Base-by-base conservation (phyloP, 2,329 filamentous ascomycete species). In the Penicillium hesseltinei region DNA sequence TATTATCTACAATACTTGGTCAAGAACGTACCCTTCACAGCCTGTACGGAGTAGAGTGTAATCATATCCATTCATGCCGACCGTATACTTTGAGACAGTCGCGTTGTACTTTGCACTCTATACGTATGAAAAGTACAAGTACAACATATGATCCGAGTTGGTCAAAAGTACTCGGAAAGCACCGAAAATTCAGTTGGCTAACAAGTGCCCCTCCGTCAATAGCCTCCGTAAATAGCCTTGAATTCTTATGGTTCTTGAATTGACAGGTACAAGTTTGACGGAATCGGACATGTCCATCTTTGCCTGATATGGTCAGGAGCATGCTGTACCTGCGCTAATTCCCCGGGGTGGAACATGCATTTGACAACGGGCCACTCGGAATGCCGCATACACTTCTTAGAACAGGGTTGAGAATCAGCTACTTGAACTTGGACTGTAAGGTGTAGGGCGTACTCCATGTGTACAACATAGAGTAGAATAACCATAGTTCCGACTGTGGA, bases 321-420 rank as follows among this genome's bases (percentile, higher is more conserved):
- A 27, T 59, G 27, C 46, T 58, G 51, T 51, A 19, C 58, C 50
- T 56, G 45, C 48, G 25, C 59, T 58, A 58, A 56, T 42, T 58
- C 55, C 51, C 50, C 57, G 40, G 35, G 11, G 48, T 19, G 33
- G 51, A 33, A 44, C 33, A 45, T 35, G n/a, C 36, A 39, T 39
- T 39, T 36, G 1, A 3, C 42, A 61, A 62, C 45, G 23, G 57
- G 21, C 59, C 54, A 62, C 40, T 62, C 52, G 56, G 54, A 56
- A 54, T 8, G 13, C 42, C 23, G 51, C 54, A 25, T 43, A 48
- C 43, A 44, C 54, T 50, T 40, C 21, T 38, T 46, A 55, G 9
- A 11, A 33, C 31, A 13, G 5, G 29, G 9, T 19, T 33, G 23
- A 40, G 43, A 27, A 23, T 27, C 3, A 49, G 15, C 19, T 48